Evolutionary conservation across 2,329 filamentous ascomycete genomes (phyloP), one percentile per base, ranked within the genome.

Genomic region (Capronia americana): DNA sequence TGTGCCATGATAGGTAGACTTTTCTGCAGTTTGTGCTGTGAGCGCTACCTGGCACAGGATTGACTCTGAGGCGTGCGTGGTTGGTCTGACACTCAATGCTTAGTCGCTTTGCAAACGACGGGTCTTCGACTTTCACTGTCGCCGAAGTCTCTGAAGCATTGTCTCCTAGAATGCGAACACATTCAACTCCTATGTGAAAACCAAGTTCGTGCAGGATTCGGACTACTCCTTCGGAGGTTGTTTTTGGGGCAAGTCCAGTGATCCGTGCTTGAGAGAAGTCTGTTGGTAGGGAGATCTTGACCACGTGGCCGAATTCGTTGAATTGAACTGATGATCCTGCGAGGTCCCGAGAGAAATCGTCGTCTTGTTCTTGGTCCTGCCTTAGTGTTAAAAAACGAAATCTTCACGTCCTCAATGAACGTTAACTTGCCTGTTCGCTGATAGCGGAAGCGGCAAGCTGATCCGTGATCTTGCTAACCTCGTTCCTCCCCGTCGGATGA

Each of bases 1-100:
- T 74, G 57, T 73, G 66, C 73, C 73, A 75, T 14, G 73, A 75
- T 50, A 68, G 65, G 24, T 71, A 62, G 32, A 74, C 68, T 57
- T 74, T 74, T 61, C 69, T 72, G 67, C 69, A 74, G 58, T 70
- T 70, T 32, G 66, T 65, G 55, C 57, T 26, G 23, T 60, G 63
- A 23, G 58, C 24, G 59, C 63, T 51, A 51, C 65, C 68, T 14
- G 66, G 61, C 2, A 68, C 59, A 63, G 46, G 61, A 63, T 53
- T 63, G 53, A 65, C 65, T 50, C 62, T 66, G 57, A 71, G 65
- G 54, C 30, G 12, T 30, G 62, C 53, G 24, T 65, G 57, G 26
- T 60, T 55, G n/a, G 66, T 32, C 55, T 63, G 58, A 51, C 70
- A 58, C 51, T 14, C 70, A 20, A 23, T 41, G 46, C 58, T 65